phyloP scores from a whole-genome alignment of 2,329 filamentous ascomycete species.

The Cercospora berteroae region DNA sequence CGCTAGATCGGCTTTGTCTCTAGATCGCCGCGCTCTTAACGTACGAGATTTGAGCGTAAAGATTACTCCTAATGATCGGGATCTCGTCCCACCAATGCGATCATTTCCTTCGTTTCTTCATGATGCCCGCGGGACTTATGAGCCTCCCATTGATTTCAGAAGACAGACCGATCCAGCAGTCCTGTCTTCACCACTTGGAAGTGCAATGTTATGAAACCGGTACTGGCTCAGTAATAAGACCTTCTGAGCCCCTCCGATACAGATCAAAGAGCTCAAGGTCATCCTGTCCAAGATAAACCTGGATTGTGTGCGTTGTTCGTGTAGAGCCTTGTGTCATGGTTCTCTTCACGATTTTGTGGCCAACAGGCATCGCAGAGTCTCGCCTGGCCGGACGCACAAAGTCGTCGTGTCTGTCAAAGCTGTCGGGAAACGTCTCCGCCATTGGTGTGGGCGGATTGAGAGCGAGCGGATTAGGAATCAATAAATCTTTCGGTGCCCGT shows the following conservation, averaged over 20 bases:
- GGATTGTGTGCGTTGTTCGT: constrained; percentile 25
- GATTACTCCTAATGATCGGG: not conserved
- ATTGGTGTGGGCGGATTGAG: constrained; percentile 5
- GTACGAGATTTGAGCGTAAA: not conserved
- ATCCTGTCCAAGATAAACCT: constrained; percentile 31
- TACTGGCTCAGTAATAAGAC: not conserved
- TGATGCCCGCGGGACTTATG: not conserved
- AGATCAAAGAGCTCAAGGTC: constrained; percentile 22
- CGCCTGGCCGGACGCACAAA: constrained; percentile 15
- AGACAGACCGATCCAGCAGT: not conserved
- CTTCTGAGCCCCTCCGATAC: constrained; percentile 13
- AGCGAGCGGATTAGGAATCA: constrained; percentile 5
- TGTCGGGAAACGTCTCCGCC: not conserved
- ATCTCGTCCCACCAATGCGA: not conserved
- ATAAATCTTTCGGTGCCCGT: not conserved
- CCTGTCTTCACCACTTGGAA: not conserved
- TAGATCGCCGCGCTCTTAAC: not conserved
- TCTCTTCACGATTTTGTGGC: constrained; percentile 10
- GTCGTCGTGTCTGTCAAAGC: not conserved
- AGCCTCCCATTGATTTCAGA: not conserved
- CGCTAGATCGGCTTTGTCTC: not conserved
- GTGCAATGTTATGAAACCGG: not conserved
- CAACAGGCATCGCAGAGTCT: constrained; percentile 12
- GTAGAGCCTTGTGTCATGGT: constrained; percentile 10
- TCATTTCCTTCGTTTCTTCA: not conserved